These are phyloP conservation scores for Barnettozyma wickerhamii DNA, from an alignment of 805 yeast genomes.

Conservation along the genomic window DNA sequence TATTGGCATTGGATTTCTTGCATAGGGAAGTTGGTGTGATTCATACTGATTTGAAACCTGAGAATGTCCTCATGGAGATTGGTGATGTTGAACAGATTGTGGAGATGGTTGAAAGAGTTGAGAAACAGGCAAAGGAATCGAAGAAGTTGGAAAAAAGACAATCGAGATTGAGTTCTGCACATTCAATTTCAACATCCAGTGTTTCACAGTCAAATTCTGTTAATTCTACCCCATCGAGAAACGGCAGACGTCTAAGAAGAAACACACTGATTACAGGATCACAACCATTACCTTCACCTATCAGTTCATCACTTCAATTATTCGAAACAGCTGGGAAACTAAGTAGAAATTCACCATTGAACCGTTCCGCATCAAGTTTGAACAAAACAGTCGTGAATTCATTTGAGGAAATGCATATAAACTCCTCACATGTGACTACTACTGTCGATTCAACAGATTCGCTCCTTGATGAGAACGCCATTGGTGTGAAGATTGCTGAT, in stretches of 20 bases:
- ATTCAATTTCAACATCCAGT: constrained; percentile 12
- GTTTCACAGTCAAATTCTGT: constrained; percentile 20
- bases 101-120: constrained; percentile 56
- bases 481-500: constrained; percentile 87
- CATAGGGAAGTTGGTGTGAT: constrained; percentile 72
- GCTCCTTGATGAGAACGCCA: constrained; percentile 39
- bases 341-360: constrained; percentile 19
- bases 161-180: constrained; percentile 23
- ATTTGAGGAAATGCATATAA: constrained; percentile 11
- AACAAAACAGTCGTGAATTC: constrained; percentile 14
- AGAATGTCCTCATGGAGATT: constrained; percentile 72
- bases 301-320: constrained; percentile 41
- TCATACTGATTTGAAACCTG: constrained; percentile 73
- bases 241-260: constrained; percentile 51
- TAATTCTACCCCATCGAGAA: constrained; percentile 24
- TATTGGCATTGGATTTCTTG: constrained; percentile 66
- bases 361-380: not conserved
- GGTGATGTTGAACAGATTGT: constrained; percentile 81
- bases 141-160: constrained; percentile 38
- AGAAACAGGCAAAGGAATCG: constrained; percentile 42
- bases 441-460: not conserved
- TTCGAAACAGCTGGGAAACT: constrained; percentile 17
- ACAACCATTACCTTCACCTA: constrained; percentile 88
- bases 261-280: constrained; percentile 83
- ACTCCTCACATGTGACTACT: constrained; percentile 4